These are phyloP conservation scores for Auriculariales sp. DNA, from an alignment of 768 basidiomycete genomes.

Conservation along the genomic window DNA sequence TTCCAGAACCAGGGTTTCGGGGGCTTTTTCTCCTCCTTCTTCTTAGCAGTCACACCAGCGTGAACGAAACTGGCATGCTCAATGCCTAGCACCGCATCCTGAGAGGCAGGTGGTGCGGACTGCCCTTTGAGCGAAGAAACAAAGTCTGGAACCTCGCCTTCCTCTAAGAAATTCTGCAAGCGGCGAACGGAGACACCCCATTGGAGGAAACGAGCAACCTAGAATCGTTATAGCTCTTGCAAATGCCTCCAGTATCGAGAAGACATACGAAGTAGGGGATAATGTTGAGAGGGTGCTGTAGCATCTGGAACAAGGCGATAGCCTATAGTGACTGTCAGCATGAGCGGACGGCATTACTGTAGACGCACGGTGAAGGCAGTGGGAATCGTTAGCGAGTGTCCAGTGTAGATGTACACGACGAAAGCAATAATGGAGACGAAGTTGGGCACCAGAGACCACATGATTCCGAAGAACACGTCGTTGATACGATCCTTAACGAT, in stretches of 20 bases:
- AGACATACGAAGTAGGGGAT: constrained; percentile 6
- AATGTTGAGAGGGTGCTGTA: constrained; percentile 5
- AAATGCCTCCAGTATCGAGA: neutral
- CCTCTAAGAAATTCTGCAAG: constrained; percentile 22
- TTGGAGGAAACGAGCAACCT: neutral
- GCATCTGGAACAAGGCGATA: constrained; percentile 5
- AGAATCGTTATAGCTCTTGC: too few relatives aligned
- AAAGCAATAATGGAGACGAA: constrained; percentile 20
- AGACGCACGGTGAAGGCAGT: constrained; percentile 21
- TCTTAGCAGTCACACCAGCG: constrained; percentile 5
- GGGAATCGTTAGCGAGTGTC: constrained; percentile 21
- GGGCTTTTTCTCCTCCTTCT: constrained; percentile 5
- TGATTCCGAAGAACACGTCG: constrained; percentile 15
- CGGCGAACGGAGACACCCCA: constrained; percentile 21
- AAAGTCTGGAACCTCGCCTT: constrained; percentile 23
- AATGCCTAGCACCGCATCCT: constrained; percentile 15
- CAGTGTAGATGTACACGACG: constrained; percentile 18
- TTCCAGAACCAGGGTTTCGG: constrained; percentile 2
- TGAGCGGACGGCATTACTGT: neutral
- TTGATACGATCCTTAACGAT: constrained; percentile 14
- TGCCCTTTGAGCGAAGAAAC: constrained; percentile 14
- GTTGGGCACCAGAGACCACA: constrained; percentile 20
- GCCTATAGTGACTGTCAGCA: neutral
- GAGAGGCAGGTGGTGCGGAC: constrained; percentile 9
- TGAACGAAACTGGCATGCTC: constrained; percentile 18